phyloP scores from a whole-genome alignment of 2,329 filamentous ascomycete genomes.

The Ambrosiella xylebori region DNA sequence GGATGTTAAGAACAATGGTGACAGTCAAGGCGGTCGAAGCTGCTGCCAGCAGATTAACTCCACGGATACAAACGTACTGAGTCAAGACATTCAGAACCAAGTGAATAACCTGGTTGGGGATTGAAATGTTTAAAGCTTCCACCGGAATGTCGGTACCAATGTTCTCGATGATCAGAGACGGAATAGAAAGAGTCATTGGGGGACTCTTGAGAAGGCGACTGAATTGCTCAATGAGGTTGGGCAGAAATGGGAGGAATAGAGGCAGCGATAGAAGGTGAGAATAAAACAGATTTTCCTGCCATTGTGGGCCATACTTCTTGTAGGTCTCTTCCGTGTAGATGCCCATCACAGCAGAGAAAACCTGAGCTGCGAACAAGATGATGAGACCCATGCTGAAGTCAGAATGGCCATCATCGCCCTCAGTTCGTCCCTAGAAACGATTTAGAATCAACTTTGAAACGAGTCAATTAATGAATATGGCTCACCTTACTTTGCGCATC shows the following conservation, averaged over 20 bases:
- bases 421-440: slow-evolving; percentile 10
- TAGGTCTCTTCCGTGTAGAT: slow-evolving; percentile 90
- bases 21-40: slow-evolving; percentile 84
- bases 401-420: slow-evolving; percentile 15
- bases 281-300: slow-evolving; percentile 95
- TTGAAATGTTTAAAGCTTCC: neutral
- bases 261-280: slow-evolving; percentile 61
- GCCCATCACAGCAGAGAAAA: slow-evolving; percentile 85
- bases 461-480: neutral
- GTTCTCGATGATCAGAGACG: slow-evolving; percentile 1
- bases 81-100: slow-evolving; percentile 66
- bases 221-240: slow-evolving; percentile 47
- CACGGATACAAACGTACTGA: slow-evolving; percentile 87
- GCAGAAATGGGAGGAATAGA: slow-evolving; percentile 56
- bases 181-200: slow-evolving; percentile 26
- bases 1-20: slow-evolving; percentile 87
- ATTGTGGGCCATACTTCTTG: slow-evolving; percentile 67
- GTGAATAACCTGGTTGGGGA: slow-evolving; percentile 56
- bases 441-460: neutral
- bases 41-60: slow-evolving; percentile 84
- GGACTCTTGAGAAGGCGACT: slow-evolving; percentile 43
- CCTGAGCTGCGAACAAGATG: slow-evolving; percentile 73
- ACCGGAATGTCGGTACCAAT: neutral
- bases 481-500: slow-evolving; percentile 70
- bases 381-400: slow-evolving; percentile 47